Base-by-base conservation (phyloP, 179 eudicot genomes). In the Sideroxylon spinosum region DNA sequence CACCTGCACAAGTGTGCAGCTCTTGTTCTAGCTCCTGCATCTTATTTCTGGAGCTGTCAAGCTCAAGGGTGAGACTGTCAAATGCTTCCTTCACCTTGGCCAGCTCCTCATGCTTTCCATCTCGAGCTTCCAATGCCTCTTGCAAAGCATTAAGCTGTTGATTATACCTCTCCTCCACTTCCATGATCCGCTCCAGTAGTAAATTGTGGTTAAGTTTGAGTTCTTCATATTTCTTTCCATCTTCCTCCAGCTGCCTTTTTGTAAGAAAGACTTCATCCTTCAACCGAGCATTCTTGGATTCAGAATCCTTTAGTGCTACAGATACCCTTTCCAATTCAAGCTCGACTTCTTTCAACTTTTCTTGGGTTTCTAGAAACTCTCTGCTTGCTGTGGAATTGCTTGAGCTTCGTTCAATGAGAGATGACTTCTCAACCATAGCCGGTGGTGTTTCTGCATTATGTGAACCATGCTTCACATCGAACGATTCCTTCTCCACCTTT, bases 401-500 rank as follows among this genome's bases (percentile, higher is more conserved):
- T 16, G 79, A 69, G 69, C 84, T 79, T 16, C 64, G 81, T 74
- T 88, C 91, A 65, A 77, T 69, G 62, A 70, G 78, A 66, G 82
- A 79, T 64, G 82, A 64, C 77, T 81, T 82, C 61, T 80, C 86
- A 22, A 83, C 82, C 71, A 74, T 81, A 56, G 69, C 76, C 16
- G 89, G 61, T 69, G 72, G 49, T 66, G 82, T 75, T 74, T 85
- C 85, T 60, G 85, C 79, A 74, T 60, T 79, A 23, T 79, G 77
- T 55, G 88, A 56, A 60, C 66, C 83, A 17, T 85, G 89, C 79
- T 89, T 87, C 46, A 55, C 76, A 26, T 90, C 91, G 5, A 80
- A 63, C 14, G 86, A 75, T 86, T 93, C 99, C 84, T 89, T 92
- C 83, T 96, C 99, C 44, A 96, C 91, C 80, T 96, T 94, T 29